Conservation (phyloP, 139 green algal species). For the Chlamydomonas eustigma region DNA sequence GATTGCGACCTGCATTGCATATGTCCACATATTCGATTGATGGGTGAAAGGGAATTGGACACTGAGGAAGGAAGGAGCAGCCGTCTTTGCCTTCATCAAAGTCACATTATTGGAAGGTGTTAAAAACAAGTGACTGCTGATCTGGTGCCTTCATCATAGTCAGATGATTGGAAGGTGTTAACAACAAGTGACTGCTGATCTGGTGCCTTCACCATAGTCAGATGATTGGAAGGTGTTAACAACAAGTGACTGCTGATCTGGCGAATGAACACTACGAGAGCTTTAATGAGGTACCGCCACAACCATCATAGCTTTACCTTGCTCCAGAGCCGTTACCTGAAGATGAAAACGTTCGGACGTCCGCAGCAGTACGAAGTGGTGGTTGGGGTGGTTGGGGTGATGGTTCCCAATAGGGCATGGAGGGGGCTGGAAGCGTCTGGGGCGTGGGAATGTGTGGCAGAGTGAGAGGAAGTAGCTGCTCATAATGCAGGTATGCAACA, state of each 20-base stretch:
- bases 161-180: background rate
- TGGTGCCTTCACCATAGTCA: background rate
- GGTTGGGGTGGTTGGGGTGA: background rate
- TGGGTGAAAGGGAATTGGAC: background rate
- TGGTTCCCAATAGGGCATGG: background rate
- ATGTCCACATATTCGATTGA: background rate
- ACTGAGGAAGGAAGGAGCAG: background rate
- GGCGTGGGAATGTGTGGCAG: background rate
- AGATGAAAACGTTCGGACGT: background rate
- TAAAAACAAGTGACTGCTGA: background rate
- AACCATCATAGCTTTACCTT: background rate
- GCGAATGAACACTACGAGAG: background rate
- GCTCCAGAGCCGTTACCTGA: background rate
- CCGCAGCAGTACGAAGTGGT: background rate
- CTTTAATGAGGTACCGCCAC: background rate
- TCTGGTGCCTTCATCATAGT: background rate
- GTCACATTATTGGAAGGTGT: background rate
- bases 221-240: background rate
- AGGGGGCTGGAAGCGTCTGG: background rate
- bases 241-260: background rate
- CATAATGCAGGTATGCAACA: slow-evolving; percentile 5
- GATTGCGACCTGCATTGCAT: background rate
- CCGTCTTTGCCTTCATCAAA: background rate
- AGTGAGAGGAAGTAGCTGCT: slow-evolving; percentile 7
- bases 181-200: background rate